Evolutionary conservation across 2,329 filamentous ascomycete genomes (phyloP).

Genomic region (Penicillium sp.): DNA sequence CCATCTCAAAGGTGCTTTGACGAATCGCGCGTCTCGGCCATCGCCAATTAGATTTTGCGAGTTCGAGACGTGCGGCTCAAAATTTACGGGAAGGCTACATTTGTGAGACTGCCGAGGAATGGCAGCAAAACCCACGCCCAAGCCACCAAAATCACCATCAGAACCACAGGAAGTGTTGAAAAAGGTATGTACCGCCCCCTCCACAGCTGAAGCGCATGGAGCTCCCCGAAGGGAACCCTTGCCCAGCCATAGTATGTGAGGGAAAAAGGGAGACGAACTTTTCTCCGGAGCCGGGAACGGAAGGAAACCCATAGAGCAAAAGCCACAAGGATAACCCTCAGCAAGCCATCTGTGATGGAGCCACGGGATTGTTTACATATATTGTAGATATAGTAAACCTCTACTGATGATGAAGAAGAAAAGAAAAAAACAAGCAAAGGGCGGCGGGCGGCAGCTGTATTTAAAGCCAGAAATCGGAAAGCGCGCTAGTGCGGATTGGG

Average conservation of each 20-base stretch:
- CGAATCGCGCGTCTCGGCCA: no score
- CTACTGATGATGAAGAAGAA: conserved; percentile 54
- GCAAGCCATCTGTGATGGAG: conserved; percentile 52
- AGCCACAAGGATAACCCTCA: conserved; percentile 52
- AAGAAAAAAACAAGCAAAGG: conserved; percentile 35
- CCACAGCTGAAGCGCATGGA: conserved; percentile 51
- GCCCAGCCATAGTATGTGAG: conserved; percentile 46
- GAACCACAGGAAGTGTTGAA: conserved; percentile 9
- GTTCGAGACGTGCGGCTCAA: neutral
- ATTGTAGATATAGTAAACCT: conserved; percentile 50
- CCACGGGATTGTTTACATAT: conserved; percentile 51
- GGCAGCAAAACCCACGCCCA: neutral
- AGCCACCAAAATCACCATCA: neutral
- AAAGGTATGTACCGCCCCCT: conserved; percentile 48
- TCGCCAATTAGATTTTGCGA: neutral
- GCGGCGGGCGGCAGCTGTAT: conserved; percentile 20
- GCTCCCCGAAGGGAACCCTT: conserved; percentile 44
- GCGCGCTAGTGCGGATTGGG: conserved; percentile 30
- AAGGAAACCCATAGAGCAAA: conserved; percentile 49
- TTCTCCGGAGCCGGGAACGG: conserved; percentile 55
- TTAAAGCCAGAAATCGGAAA: conserved; percentile 26
- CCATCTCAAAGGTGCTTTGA: neutral
- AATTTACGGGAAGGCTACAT: neutral
- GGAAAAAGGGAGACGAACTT: conserved; percentile 49
- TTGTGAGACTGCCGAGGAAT: neutral